Evolutionary conservation across 176 grass and related monocot species (phyloP), one percentile per base, ranked within the genome.

Genomic region (Bonia amplexicaulis): DNA sequence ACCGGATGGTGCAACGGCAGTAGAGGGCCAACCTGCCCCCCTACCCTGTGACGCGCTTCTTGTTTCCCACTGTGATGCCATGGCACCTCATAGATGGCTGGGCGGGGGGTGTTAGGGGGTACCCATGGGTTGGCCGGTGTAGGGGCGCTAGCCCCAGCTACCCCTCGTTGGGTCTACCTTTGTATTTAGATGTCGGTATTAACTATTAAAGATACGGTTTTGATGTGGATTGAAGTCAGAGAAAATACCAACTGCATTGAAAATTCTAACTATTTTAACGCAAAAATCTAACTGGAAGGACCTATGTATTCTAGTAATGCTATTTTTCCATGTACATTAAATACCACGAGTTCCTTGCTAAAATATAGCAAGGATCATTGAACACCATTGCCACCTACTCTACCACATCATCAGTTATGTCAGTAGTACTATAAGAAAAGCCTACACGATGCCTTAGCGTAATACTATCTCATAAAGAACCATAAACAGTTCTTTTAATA

Each of bases 341-440:
- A 81, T 61, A 22, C 8, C 16, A 65, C 41, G 76, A 61, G 74
- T 33, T 25, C 55, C 22, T 79, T 15, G 55, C 37, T 65, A 55
- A 41, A 63, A 0, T 15, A 33, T 35, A 12, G 66, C 71, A 67
- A 79, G 4, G 66, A 73, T 74, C 6, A 80, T 67, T 47, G 68
- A 73, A 31, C 47, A n/a, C 37, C 46, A 73, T 23, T 54, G 46
- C 46, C 22, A 84, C 46, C 69, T 12, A 22, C 59, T 84, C 81
- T 57, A 73, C 59, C 68, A 57, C 76, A 68, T 41, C 76, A 84
- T 89, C 74, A 68, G 61, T 74, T 10, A 67, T 27, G 9, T 4
- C 5, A 37, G 17, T 74, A 85, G 82, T 74, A 68, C 87, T 9
- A 49, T 44, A 69, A 9, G 7, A 73, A 82, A 74, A 75, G 55